A percentile compares a stretch with the other conserved stretches of the same genome.
Evolutionary conservation across 2,329 filamentous ascomycete species (phyloP).

Genomic region (Aspergillus hortae): DNA sequence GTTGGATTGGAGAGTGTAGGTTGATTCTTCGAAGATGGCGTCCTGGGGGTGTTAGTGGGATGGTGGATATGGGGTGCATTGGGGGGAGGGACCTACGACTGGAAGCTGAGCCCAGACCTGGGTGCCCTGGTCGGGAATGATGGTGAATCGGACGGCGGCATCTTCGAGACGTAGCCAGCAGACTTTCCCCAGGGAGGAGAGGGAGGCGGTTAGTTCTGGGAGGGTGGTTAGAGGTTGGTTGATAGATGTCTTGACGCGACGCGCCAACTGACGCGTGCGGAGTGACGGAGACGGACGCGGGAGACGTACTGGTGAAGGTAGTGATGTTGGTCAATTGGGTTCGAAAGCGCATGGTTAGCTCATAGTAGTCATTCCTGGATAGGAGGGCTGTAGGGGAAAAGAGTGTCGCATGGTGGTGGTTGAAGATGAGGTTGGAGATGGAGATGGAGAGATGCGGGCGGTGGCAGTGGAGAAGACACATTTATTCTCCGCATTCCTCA

Average conservation of each 20-base stretch:
- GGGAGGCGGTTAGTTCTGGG: constrained; percentile 59
- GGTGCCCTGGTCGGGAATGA: constrained; percentile 89
- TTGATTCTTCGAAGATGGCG: constrained; percentile 75
- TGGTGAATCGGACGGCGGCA: constrained; percentile 85
- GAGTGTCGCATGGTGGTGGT: too few relatives aligned
- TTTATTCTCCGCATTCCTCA: too few relatives aligned
- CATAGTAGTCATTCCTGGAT: not conserved
- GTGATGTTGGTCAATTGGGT: constrained; percentile 28
- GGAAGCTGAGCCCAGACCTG: constrained; percentile 87
- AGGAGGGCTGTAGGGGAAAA: too few relatives aligned
- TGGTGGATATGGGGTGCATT: not conserved
- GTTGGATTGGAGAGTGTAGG: constrained; percentile 80
- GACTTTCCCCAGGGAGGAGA: constrained; percentile 70
- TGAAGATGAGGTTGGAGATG: not conserved
- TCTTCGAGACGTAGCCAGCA: constrained; percentile 89
- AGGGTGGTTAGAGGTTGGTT: constrained; percentile 2
- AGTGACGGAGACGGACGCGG: constrained; percentile 2
- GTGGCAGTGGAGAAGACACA: too few relatives aligned
- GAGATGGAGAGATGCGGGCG: too few relatives aligned
- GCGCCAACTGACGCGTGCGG: constrained; percentile 4
- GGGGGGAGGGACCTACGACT: constrained; percentile 25
- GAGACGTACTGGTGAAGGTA: constrained; percentile 50
- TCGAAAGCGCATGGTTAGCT: constrained; percentile 31
- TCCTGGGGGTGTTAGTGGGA: constrained; percentile 46
- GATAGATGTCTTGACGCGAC: not conserved